Base-by-base conservation (phyloP, 2,329 filamentous ascomycete species). In the Penicillium sp. region DNA sequence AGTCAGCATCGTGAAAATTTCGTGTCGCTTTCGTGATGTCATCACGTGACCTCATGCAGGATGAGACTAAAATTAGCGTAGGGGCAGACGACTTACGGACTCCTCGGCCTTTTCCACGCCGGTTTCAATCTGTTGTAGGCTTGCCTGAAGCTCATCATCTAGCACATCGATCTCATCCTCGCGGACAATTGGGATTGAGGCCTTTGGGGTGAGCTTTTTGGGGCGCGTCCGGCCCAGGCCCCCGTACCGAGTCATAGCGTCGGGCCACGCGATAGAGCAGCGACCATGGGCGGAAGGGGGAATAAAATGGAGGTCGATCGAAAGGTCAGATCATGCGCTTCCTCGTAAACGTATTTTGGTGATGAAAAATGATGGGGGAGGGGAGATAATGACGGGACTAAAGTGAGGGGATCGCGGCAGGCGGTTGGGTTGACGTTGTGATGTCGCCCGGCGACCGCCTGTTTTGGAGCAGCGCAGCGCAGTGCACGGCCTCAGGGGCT, bases 51-150 rank as follows among this genome's bases (percentile, higher is more conserved):
- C 18, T 46, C 21, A 42, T 60, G 45, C 63, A 70, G 66, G 68
- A 65, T 69, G 60, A 58, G 58, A 56, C 61, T 63, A 64, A 64
- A 62, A 60, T 58, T 59, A 63, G 54, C 54, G 62, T 62, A 63
- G 65, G 63, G 69, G 63, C 61, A 69, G 64, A 66, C 59, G 63
- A 89, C 91, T 85, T 76, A 96, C 94, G 79, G 93, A 93, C 84
- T 97, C 92, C 77, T 99, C 94, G 61, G 86, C 89, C 72, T 95
- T 92, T 76, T 99, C 94, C 66, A 99, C 94, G 75, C 94, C 94
- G 62, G 92, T 96, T 71, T 94, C 91, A 71, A 96, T 90, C 68
- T 87, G 90, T 77, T 81, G 85, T 79, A 84, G 89, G 71, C 88
- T 87, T 64, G 88, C 88, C 71, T 93, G 86, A 66, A 89, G 84